Evolutionary conservation across 1,284 basidiomycete species (phyloP).

Genomic region (Fomitiporia mediterranea): DNA sequence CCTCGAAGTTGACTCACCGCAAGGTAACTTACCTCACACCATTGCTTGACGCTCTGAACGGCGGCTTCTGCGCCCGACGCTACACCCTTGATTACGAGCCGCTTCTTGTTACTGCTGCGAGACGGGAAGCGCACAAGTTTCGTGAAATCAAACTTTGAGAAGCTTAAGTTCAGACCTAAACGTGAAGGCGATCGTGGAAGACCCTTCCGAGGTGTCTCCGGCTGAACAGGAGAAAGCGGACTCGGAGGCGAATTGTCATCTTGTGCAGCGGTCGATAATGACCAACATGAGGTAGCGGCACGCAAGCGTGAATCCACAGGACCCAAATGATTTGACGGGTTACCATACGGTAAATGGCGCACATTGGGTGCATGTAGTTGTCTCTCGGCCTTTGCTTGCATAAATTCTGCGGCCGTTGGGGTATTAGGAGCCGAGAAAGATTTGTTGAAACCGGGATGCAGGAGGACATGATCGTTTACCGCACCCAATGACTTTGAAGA

Average conservation of each 20-base stretch:
- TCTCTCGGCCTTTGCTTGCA: background rate
- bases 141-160: conserved; percentile 6
- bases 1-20: no score
- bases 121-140: conserved; percentile 7
- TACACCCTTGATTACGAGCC: conserved; percentile 2
- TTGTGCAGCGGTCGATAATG: conserved; percentile 10
- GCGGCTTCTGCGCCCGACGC: background rate
- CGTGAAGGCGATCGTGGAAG: conserved; percentile 3
- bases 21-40: conserved; percentile 12
- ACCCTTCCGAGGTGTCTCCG: background rate
- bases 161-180: conserved; percentile 1
- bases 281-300: conserved; percentile 13
- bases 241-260: background rate
- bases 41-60: conserved; percentile 2
- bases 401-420: conserved; percentile 9
- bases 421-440: conserved; percentile 14
- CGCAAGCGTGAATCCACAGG: background rate
- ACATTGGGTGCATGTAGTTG: background rate
- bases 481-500: background rate
- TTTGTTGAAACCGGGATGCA: conserved; percentile 14
- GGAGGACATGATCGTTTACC: conserved; percentile 1
- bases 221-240: background rate
- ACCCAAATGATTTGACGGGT: background rate
- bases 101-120: background rate
- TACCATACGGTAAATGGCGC: background rate